phyloP scores from a whole-genome alignment of 306 rosid genomes.

The Prunus mongolica region DNA sequence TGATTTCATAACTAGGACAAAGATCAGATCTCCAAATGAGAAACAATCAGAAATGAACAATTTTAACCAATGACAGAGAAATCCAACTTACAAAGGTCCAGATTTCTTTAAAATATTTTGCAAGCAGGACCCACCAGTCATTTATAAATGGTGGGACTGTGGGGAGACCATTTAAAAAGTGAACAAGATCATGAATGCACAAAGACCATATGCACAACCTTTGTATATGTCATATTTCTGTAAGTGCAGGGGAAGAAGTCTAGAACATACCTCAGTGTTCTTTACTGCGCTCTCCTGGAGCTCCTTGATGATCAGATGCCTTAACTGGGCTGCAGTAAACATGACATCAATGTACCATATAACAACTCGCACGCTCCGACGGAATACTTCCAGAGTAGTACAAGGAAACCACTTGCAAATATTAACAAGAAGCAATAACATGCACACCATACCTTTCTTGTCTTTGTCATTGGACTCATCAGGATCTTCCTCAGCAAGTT shows the following conservation, averaged over 20 bases:
- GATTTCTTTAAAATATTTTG: not conserved
- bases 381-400: not conserved
- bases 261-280: slow-evolving; percentile 68
- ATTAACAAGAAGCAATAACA: too few relatives aligned
- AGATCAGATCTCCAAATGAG: not conserved
- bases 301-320: slow-evolving; percentile 96
- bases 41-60: not conserved
- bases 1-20: not conserved
- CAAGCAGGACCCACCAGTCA: not conserved
- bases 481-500: slow-evolving; percentile 93
- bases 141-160: not conserved
- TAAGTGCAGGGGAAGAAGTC: not conserved
- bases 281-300: slow-evolving; percentile 82
- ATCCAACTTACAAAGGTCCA: not conserved
- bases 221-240: not conserved
- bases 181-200: not conserved
- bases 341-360: not conserved
- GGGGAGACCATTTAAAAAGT: not conserved
- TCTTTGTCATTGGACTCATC: slow-evolving; percentile 74
- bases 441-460: slow-evolving; percentile 49
- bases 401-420: too few relatives aligned
- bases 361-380: not conserved
- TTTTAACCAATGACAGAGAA: not conserved
- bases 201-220: too few relatives aligned
- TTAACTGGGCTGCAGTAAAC: not conserved